phyloP scores from a whole-genome alignment of 1,284 basidiomycete genomes.

The Tylopilus orsonianus region DNA sequence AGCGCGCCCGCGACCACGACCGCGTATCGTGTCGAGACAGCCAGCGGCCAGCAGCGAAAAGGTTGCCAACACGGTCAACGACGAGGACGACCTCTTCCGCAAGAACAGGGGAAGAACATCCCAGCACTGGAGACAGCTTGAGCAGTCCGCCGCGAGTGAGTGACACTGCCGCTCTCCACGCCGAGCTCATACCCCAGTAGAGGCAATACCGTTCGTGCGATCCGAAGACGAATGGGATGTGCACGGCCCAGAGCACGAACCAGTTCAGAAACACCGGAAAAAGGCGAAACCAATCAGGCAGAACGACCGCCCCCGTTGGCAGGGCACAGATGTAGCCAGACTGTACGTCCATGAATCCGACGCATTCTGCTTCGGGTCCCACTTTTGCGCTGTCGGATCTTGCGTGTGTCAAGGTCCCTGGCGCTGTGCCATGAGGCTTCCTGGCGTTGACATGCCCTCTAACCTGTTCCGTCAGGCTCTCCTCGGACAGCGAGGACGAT shows the following conservation, averaged over 20 bases:
- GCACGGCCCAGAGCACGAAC: constrained; percentile 25
- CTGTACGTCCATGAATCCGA: constrained; percentile 27
- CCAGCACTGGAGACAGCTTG: constrained; percentile 57
- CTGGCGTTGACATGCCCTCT: constrained; percentile 3
- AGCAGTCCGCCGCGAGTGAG: constrained; percentile 53
- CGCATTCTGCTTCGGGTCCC: neutral
- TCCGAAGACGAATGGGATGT: constrained; percentile 23
- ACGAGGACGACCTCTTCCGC: constrained; percentile 67
- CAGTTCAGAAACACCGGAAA: constrained; percentile 36
- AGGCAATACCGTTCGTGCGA: constrained; percentile 20
- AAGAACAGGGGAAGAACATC: constrained; percentile 55
- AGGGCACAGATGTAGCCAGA: constrained; percentile 26
- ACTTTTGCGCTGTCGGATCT: neutral
- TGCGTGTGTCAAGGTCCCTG: constrained; percentile 1
- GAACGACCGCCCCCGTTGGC: constrained; percentile 38
- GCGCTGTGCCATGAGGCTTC: neutral
- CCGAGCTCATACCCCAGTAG: constrained; percentile 22
- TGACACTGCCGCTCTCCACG: neutral
- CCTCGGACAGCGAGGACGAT: constrained; percentile 52
- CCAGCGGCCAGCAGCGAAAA: constrained; percentile 13
- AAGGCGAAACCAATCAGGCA: constrained; percentile 40
- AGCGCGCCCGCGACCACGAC: constrained; percentile 50
- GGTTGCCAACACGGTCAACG: constrained; percentile 34
- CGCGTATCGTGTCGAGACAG: constrained; percentile 42
- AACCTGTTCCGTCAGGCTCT: constrained; percentile 27